Base-by-base conservation (phyloP, 2,329 filamentous ascomycete species). In the Onygenales sp. region DNA sequence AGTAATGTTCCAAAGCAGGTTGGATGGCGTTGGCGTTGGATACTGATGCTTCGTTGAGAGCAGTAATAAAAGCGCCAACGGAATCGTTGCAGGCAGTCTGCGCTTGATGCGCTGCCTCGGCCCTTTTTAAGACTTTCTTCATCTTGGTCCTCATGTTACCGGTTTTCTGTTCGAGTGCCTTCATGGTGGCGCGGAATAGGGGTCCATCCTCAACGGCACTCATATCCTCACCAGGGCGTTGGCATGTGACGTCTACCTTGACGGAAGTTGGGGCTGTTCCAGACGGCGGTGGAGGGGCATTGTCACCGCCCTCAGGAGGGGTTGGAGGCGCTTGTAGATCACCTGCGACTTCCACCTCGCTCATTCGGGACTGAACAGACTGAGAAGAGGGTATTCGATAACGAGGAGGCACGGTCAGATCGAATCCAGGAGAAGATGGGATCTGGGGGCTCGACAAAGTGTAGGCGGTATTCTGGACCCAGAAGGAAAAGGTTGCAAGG, bases 21-120 rank as follows among this genome's bases (percentile, higher is more conserved):
- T 95, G 89, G n/a, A 98, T 91, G 0, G 92, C 93, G 64, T 95
- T 95, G 48, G 90, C 87, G 65, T 97, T 97, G 10, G 91, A 95
- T 0, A 83, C 83, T 1, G 91, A 90, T 0, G 90, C 88, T 65
- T 97, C 93, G 57, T 86, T 83, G 34, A 98, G 75, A 4, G 92
- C 86, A 11, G 92, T 87, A 66, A 95, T 85, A 62, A 98, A 95
- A 3, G 81, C 83, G 13, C 81, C 74, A 60, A 95, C 85, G 5
- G 91, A 85, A 51, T 94, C 88, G 65, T 97, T 98, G 68, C 88
- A 92, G 57, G 86, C 83, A 2, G 78, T 76, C 67, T 96, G 92
- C 2, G 90, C 84, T 51, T 82, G 74, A 61, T 94, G 81, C 13
- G 90, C 91, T 6, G 88, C 85, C 65, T 97, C 93, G n/a, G 93